Evolutionary conservation across 805 yeast species (phyloP), one percentile per base, ranked within the genome.

Genomic region (Pichia scutulata): DNA sequence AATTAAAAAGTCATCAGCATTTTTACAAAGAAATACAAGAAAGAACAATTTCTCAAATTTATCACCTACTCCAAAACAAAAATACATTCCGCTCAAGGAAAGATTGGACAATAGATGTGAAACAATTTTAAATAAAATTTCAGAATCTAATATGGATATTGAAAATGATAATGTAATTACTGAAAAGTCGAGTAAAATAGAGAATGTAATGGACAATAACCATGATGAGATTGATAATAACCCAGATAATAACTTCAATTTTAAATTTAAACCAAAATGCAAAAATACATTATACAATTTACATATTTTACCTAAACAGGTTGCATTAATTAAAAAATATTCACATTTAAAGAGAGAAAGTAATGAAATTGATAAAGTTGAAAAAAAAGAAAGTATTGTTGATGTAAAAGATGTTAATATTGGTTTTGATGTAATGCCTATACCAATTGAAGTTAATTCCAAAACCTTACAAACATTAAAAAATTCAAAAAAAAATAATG

Each of bases 1-100:
- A 57, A 76, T 83, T 5, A 82, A 80, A 59, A 82, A 81, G 57
- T 78, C 79, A 22, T 77, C 83, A 2, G 75, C 83, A 1, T 75
- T 78, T 55, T 68, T 83, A 40, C 73, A 78, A 56, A 72, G 88
- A 55, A 75, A 85, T 9, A 76, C 82, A 0, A 72, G 84, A 53
- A 78, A 78, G 71, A 58, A 74, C 68, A 58, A 58, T 57, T 57
- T 66, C 3, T 51, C 62, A 7, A 51, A 60, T n/a, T 50, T 58
- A 24, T 43, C 61, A 1, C 58, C 61, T 25, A 55, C 59, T 2
- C 60, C 65, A 4, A 65, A 62, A 23, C 70, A 67, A 48, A 55
- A 62, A 2, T 59, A 62, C 39, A 48, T 55, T 13, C 61, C 75
- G 1, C 63, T 72, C 39, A 63, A 67, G 14, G 58, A 61, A 10